Evolutionary conservation across 176 grass and related monocot genomes (phyloP), one percentile per base, ranked within the genome.

Genomic region (Pontederia paniculata): DNA sequence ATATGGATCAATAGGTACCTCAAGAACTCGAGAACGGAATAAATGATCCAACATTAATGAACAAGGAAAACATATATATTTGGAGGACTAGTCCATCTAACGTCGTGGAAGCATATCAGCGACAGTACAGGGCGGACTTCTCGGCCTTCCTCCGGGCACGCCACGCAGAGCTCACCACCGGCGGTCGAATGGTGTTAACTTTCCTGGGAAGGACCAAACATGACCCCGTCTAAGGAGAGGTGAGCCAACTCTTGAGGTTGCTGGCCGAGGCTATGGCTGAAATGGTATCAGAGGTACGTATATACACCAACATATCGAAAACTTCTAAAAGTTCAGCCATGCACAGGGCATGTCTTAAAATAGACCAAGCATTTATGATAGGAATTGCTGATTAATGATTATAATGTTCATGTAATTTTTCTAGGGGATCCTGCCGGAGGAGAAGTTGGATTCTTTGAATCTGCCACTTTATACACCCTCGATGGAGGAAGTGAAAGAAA

Each of bases 71-170:
- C 9, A 53, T 88, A 12, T 78, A 59, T 55, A 20, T 88, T 23
- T 73, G 68, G 2, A 73, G 59, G 60, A 67, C 25, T 8, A 78
- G 60, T 17, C 17, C 67, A 0, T 43, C 66, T 4, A 21, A 6
- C 45, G 78, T 78, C 44, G 28, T 65, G 16, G 62, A 78, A 2
- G 84, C 78, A 10, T 82, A 88, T 49, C 48, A 48, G 41, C 20
- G 37, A 17, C 71, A 88, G 63, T 88, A 82, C 58, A 45, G 69
- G 23, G 20, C 8, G 44, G 84, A 81, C 43, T 82, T 88, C 74
- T 59, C 57, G 0, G 17, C 58, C 31, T 78, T 88, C 58, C 43
- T 88, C 22, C 14, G 41, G 21, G 68, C 66, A 43, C 75, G 78
- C 21, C 71, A 60, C 4, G 55, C 56, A 13, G 78, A 88, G 64